Evolutionary conservation across 75 land plant species (phyloP).

Genomic region (Sequoiadendron giganteum): DNA sequence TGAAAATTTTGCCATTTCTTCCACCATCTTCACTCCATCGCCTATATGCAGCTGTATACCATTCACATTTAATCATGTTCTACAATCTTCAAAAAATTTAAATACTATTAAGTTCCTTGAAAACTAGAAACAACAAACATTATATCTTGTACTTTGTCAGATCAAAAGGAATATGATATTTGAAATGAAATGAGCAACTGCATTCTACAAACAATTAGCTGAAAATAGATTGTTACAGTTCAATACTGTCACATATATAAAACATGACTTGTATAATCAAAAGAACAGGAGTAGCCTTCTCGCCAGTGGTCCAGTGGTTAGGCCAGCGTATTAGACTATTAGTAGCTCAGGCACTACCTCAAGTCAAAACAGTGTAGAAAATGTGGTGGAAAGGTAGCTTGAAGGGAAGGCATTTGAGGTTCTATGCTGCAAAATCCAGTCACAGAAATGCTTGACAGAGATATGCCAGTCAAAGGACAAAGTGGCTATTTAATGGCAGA

Average conservation of each 20-base stretch:
- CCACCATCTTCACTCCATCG: slow-evolving; percentile 77
- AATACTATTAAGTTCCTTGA: background rate
- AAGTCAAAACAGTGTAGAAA: background rate
- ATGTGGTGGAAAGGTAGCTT: background rate
- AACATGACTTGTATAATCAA: background rate
- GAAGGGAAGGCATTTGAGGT: background rate
- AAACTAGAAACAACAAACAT: background rate
- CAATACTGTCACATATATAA: background rate
- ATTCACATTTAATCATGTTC: background rate
- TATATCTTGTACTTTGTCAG: background rate
- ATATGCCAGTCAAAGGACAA: background rate
- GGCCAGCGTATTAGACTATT: background rate
- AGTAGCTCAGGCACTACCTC: background rate
- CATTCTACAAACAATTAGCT: background rate
- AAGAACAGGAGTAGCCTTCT: background rate
- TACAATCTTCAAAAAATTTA: background rate
- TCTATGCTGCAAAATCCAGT: background rate
- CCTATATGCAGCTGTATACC: slow-evolving; percentile 68
- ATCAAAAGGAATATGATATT: background rate
- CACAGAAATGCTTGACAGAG: background rate
- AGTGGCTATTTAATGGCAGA: no score
- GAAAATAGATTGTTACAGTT: background rate
- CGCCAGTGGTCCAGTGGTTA: background rate
- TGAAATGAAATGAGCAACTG: background rate
- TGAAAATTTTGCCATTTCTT: slow-evolving; percentile 18